Conservation (phyloP, 495 filamentous ascomycete genomes). For the Trichoderma asperelloides region DNA sequence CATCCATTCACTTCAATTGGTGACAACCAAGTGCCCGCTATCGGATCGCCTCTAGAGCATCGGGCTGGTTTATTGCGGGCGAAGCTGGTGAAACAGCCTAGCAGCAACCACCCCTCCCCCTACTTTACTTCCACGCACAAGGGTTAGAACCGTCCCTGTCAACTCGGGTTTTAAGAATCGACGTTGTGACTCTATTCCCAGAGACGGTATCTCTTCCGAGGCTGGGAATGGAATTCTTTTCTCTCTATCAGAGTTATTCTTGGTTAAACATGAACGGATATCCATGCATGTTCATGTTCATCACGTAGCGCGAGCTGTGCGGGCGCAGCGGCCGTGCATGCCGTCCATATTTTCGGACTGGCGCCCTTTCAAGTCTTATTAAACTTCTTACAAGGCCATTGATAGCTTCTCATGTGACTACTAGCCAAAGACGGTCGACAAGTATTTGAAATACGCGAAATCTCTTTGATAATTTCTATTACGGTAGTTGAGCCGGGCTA, state of each 20-base stretch:
- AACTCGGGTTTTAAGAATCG: background rate
- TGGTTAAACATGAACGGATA: background rate
- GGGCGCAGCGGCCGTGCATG: background rate
- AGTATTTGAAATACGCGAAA: background rate
- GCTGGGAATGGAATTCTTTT: background rate
- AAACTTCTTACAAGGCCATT: background rate
- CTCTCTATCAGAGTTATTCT: background rate
- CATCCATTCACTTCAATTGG: background rate
- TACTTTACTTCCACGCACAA: background rate
- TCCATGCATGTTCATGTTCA: background rate
- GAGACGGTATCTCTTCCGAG: background rate
- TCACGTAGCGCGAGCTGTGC: background rate
- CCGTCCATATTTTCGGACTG: background rate
- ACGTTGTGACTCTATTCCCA: background rate
- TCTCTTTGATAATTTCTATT: background rate
- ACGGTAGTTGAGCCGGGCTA: background rate
- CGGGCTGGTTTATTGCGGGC: background rate
- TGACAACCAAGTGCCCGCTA: background rate
- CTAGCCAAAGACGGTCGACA: background rate
- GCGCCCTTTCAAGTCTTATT: background rate
- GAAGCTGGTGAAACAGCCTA: background rate
- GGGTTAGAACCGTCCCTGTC: background rate
- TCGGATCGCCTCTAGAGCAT: background rate
- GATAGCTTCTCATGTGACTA: background rate
- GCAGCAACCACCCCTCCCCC: background rate